Evolutionary conservation across 805 yeast genomes (phyloP), one percentile per base, ranked within the genome.

Genomic region (Candida adriatica): DNA sequence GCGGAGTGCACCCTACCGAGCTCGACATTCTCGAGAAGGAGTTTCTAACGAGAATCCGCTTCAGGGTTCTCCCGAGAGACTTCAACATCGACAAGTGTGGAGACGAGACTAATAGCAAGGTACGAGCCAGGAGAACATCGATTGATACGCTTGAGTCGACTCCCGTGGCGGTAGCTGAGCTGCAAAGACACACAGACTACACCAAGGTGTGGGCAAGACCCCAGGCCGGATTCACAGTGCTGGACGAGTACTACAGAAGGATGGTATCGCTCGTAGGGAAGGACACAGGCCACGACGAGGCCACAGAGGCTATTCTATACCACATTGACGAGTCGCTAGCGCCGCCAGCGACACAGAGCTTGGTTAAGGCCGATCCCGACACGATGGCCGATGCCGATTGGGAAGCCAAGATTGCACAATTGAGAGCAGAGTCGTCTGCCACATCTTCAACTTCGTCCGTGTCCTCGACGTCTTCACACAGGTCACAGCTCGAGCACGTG

Each of bases 1-100:
- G 98, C 4, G 97, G 98, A 38, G 81, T 87, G 5, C 85, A 85
- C 26, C 61, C 80, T 29, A 69, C 76, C 37, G 96, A 87, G 52
- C 63, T 88, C 43, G 92, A 92, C 55, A 68, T 90, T 34, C 64
- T 90, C 28, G 98, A 90, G 53, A 76, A 82, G 32, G 97, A 92
- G 56, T 87, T 92, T 48, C 66, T 90, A 27, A 70, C 72, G 29
- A 66, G 87, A 39, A 90, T 90, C 8, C 74, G 77, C 37, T 90
- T 92, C 73, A 65, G 82, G 39, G 75, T 82, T 10, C 68, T 83
- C 4, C 90, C 92, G 3, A 47, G 68, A 37, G 61, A 61, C 39
- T 42, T 49, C 17, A 62, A 62, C 33, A 53, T 59, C 11, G 42
- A 53, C 23, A 66, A 59, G 34, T 64, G 59, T 49, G 65, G 52